Base-by-base conservation (phyloP, 163 green algal species). In the Chlamydomonas reinhardtii region DNA sequence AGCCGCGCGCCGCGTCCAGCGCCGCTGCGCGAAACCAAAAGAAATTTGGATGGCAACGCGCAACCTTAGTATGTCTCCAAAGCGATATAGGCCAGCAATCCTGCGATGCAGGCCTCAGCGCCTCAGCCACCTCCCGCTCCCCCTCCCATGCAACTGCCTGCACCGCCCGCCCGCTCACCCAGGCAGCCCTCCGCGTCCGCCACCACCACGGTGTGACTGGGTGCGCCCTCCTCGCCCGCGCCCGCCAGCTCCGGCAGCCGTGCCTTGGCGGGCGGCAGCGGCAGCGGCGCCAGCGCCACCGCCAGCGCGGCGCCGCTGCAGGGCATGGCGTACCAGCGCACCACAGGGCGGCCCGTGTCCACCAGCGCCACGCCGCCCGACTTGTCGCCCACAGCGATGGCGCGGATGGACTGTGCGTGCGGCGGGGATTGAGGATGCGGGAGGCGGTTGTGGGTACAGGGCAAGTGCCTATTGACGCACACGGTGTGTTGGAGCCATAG, bases 291-390 rank as follows among this genome's bases (percentile, higher is more conserved):
- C 70, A 87, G 35, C 20, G 70, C 71, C 24, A 29, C 19, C 19
- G n/a, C 81, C 56, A 78, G 48, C 71, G 80, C 71, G 17, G 81
- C 27, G 35, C 65, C n/a, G 37, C 80, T 72, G 37, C 32, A 17
- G 2, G 81, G 81, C 81, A 87, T 66, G 17, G 71, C 81, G 37
- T 81, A 80, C 81, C 81, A 81, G 29, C 81, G 59, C 73, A 88
- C 82, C 73, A 83, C 11, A 16, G 82, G 82, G 62, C 19, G 27
- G 62, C 43, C 56, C 32, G 71, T 82, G 82, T 88, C 82, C 4
- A 82, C 37, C 39, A 88, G 82, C 39, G 82, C 72, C n/a, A 88
- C 73, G 39, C 72, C 82, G 82, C 82, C 82, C 17, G 61, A 37
- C 34, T 69, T 69, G 82, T 88, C 82, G 27, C 73, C 82, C 31